Conservation (phyloP, 2,329 filamentous ascomycete genomes). For the Rachicladosporium sp. region DNA sequence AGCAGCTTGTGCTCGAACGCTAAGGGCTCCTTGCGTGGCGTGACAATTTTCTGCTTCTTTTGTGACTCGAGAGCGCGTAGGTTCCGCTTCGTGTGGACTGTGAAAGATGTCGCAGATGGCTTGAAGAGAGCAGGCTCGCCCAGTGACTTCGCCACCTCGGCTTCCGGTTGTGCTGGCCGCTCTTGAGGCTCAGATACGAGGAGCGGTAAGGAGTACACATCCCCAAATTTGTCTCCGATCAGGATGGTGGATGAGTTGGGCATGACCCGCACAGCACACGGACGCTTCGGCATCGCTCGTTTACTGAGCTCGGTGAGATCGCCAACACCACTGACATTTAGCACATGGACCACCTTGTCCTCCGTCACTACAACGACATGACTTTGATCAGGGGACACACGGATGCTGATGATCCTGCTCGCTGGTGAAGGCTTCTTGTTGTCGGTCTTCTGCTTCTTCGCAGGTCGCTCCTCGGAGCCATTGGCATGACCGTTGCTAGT, state of each 20-base stretch:
- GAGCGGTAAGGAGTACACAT: slow-evolving; percentile 81
- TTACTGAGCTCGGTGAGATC: slow-evolving; percentile 55
- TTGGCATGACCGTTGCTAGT: slow-evolving; percentile 4
- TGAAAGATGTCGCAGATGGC: slow-evolving; percentile 44
- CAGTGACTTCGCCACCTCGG: slow-evolving; percentile 6
- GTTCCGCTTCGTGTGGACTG: slow-evolving; percentile 51
- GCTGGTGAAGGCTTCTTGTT: slow-evolving; percentile 3
- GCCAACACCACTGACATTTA: slow-evolving; percentile 53
- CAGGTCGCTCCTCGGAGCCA: slow-evolving; percentile 13
- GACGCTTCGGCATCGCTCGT: slow-evolving; percentile 81
- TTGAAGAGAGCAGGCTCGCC: slow-evolving; percentile 25
- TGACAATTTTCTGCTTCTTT: slow-evolving; percentile 31
- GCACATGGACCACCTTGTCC: slow-evolving; percentile 82
- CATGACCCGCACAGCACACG: slow-evolving; percentile 61
- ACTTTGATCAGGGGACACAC: slow-evolving; percentile 49
- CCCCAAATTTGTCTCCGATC: slow-evolving; percentile 88
- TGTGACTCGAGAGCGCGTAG: slow-evolving; percentile 45
- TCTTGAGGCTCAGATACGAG: slow-evolving; percentile 28
- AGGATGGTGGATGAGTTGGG: slow-evolving; percentile 61
- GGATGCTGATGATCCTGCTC: slow-evolving; percentile 58
- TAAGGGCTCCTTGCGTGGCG: slow-evolving; percentile 32
- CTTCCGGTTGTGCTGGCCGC: slow-evolving; percentile 11
- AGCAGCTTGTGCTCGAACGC: slow-evolving; percentile 65
- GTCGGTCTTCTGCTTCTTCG: slow-evolving; percentile 20
- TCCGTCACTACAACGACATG: slow-evolving; percentile 72